phyloP scores from a whole-genome alignment of 192 early-diverging fungal genomes.

The Coemansia sp. region DNA sequence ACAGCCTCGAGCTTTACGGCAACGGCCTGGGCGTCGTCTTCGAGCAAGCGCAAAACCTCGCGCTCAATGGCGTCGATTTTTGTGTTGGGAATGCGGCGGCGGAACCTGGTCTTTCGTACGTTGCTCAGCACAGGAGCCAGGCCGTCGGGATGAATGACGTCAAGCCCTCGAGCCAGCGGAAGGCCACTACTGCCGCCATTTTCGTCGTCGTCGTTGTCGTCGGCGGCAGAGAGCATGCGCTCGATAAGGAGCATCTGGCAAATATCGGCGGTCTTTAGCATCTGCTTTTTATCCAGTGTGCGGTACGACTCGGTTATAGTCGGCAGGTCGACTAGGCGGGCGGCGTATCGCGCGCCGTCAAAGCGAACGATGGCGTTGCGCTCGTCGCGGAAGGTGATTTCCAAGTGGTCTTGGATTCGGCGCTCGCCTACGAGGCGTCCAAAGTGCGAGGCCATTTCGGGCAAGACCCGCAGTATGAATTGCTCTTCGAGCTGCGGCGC shows the following conservation, averaged over 20 bases:
- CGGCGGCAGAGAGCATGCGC: neutral
- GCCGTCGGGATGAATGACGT: conserved; percentile 31
- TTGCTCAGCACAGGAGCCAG: conserved; percentile 26
- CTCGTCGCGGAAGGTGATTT: conserved; percentile 41
- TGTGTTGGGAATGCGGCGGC: conserved; percentile 23
- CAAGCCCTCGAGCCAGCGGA: conserved; percentile 36
- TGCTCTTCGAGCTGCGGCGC: conserved; percentile 43
- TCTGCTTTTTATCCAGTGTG: conserved; percentile 43
- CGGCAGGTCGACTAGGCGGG: conserved; percentile 45
- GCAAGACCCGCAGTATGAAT: conserved; percentile 41
- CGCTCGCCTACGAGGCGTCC: conserved; percentile 30
- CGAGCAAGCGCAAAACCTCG: conserved; percentile 40
- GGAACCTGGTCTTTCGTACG: conserved; percentile 34
- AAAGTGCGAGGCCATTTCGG: conserved; percentile 34
- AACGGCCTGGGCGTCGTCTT: conserved; percentile 45
- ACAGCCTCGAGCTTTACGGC: conserved; percentile 40
- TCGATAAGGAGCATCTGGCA: conserved; percentile 51
- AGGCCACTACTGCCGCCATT: too few species aligned
- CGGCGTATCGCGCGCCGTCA: conserved; percentile 11
- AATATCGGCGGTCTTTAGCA: conserved; percentile 50
- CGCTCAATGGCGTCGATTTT: conserved; percentile 39
- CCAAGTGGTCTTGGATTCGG: conserved; percentile 33
- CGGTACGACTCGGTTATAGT: conserved; percentile 44
- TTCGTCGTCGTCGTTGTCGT: neutral
- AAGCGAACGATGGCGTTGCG: conserved; percentile 42